Percentiles rank a stretch among this genome's conserved stretches.
These are phyloP conservation scores for Patellaria atrata DNA, from an alignment of 495 filamentous ascomycete genomes.

Conservation along the genomic window DNA sequence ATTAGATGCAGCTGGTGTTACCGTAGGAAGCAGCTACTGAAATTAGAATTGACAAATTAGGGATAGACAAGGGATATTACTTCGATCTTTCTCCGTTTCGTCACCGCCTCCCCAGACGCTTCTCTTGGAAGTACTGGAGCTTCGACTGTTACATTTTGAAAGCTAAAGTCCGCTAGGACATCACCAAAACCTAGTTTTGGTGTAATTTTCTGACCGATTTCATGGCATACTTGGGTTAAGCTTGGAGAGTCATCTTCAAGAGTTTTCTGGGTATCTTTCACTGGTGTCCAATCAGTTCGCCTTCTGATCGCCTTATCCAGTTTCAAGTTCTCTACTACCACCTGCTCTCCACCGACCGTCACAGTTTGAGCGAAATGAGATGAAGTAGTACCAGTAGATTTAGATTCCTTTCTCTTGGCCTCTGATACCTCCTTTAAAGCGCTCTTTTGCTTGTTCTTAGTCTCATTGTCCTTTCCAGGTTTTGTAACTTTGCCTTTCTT, in stretches of 20 bases:
- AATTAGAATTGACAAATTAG: conserved; percentile 8
- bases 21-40: too few species aligned
- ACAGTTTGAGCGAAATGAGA: conserved; percentile 2
- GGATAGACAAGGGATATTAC: not conserved
- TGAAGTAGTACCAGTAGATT: conserved; percentile 1
- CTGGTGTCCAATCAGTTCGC: conserved; percentile 45
- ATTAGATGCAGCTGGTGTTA: too few species aligned
- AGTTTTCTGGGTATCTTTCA: conserved; percentile 19
- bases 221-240: too few species aligned
- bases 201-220: too few species aligned
- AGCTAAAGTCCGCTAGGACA: too few species aligned
- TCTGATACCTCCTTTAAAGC: not conserved
- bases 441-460: not conserved
- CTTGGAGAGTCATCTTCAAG: conserved; percentile 6
- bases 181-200: too few species aligned
- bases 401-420: conserved; percentile 4
- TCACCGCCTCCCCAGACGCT: conserved; percentile 1
- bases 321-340: conserved; percentile 1
- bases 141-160: too few species aligned
- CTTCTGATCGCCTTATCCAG: conserved; percentile 37
- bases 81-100: conserved; percentile 10
- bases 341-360: not conserved
- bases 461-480: conserved; percentile 2
- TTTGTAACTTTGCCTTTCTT: conserved; percentile 18
- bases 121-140: not conserved